Evolutionary conservation across 257 asterid genomes (phyloP), one percentile per base, ranked within the genome.

Genomic region (Gynochthodes officinalis): DNA sequence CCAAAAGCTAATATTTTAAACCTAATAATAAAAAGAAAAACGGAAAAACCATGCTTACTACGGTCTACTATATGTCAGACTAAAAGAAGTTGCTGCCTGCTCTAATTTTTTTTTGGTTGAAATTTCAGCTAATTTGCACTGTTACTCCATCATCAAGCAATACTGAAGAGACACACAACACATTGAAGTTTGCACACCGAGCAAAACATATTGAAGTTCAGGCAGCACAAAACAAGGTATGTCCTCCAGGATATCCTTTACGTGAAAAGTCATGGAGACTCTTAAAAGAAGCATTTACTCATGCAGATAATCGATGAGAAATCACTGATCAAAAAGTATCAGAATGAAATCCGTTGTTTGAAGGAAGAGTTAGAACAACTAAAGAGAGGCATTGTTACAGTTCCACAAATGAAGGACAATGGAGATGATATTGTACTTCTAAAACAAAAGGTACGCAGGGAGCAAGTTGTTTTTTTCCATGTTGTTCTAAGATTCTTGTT

Each of bases 91-190:
- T 66, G 61, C 55, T 55, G 48, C 32, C 43, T 46, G 15, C 21
- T 10, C 33, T 70, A 64, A 68, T 33, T 30, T 15, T 61, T 33
- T 66, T 68, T 70, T 78, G 69, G 79, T 72, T 77, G 69, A 33
- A 28, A 57, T 50, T 73, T 78, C 92, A 95, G 99, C 90, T 92
- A 64, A 92, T 95, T 73, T 95, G 98, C 92, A 90, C 89, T 50
- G 86, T 95, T 54, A 95, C 98, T 68, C 99, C 99, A 76, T 90
- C 99, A 32, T 90, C 97, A 70, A 90, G 99, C 89, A 90, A 88
- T 78, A 84, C 98, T 52, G 99, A 95, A 83, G 99, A 95, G 92
- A 92, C 99, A 44, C 99, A 92, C 78, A 92, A 95, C 84, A 95
- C 99, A 50, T 81, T 95, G 82, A 95, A 95, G 85, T 95, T 95